Percentiles rank a stretch among this genome's conserved stretches.
phyloP scores from a whole-genome alignment of 2,329 filamentous ascomycete species.

The Paraphoma sp. region DNA sequence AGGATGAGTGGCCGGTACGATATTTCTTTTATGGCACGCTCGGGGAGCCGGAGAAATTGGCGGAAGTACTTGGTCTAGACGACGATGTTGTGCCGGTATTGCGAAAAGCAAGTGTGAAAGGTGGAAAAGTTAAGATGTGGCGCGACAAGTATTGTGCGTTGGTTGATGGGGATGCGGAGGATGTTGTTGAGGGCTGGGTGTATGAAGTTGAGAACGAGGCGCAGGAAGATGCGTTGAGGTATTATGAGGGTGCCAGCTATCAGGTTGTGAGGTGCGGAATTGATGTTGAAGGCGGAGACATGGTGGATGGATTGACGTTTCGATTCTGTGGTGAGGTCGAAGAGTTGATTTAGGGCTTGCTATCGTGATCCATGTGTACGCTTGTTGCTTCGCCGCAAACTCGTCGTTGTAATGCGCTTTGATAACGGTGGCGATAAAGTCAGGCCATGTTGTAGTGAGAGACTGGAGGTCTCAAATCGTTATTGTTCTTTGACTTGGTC shows the following conservation, averaged over 20 bases:
- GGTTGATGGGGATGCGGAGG: conserved; percentile 3
- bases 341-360: not conserved
- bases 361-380: not conserved
- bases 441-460: no score
- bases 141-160: conserved; percentile 6
- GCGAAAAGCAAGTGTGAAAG: not conserved
- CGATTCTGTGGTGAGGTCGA: conserved; percentile 7
- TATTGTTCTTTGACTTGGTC: no score
- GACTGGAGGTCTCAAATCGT: no score
- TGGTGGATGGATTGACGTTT: conserved; percentile 8
- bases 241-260: conserved; percentile 7
- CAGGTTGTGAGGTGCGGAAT: conserved; percentile 12
- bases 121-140: conserved; percentile 6
- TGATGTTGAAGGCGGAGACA: not conserved
- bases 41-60: not conserved
- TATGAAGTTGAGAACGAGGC: conserved; percentile 6
- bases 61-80: not conserved
- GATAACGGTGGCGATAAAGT: no score
- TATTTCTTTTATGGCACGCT: no score
- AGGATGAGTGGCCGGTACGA: no score
- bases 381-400: no score
- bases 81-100: not conserved
- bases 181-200: not conserved
- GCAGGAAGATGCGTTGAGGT: conserved; percentile 3
- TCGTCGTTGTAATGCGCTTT: no score